Evolutionary conservation across 306 rosid species (phyloP).

Genomic region (Pterocarpus santalinus): DNA sequence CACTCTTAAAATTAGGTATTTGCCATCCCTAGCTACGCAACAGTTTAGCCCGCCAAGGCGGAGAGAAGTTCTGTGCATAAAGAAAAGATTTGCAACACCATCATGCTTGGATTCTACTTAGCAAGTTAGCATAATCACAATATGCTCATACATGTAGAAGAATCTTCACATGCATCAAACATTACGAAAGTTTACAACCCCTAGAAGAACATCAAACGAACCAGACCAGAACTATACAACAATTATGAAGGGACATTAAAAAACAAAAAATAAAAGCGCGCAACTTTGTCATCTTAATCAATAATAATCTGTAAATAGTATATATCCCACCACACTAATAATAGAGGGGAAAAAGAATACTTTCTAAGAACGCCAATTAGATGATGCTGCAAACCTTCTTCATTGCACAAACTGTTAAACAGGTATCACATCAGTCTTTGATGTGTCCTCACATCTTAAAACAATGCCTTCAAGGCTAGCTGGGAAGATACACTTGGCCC

Average conservation of each 20-base stretch:
- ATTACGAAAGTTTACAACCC: slow-evolving; percentile 68
- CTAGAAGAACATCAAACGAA: slow-evolving; percentile 44
- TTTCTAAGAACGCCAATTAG: slow-evolving; percentile 43
- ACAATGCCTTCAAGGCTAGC: slow-evolving; percentile 89
- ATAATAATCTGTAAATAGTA: slow-evolving; percentile 44
- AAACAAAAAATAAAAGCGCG: slow-evolving; percentile 34
- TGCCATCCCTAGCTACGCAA: too few species aligned
- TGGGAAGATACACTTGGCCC: slow-evolving; percentile 83
- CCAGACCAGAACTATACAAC: slow-evolving; percentile 54
- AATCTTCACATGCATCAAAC: slow-evolving; percentile 61
- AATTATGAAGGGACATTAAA: slow-evolving; percentile 31
- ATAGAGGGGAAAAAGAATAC: slow-evolving; percentile 57
- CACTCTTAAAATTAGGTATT: too few species aligned
- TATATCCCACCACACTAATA: slow-evolving; percentile 54
- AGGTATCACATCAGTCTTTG: slow-evolving; percentile 86
- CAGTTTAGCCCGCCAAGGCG: too few species aligned
- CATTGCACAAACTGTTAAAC: slow-evolving; percentile 58
- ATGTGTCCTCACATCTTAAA: slow-evolving; percentile 83
- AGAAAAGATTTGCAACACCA: slow-evolving; percentile 40
- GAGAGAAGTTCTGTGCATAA: background rate
- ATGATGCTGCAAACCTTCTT: slow-evolving; percentile 45
- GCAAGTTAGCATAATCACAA: slow-evolving; percentile 53
- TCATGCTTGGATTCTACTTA: slow-evolving; percentile 50
- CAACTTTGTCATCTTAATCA: slow-evolving; percentile 52
- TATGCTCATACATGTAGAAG: slow-evolving; percentile 54